Percentiles rank a stretch among this genome's conserved stretches.
These are phyloP conservation scores for Xylaria arbuscula DNA, from an alignment of 2,329 filamentous ascomycete species.

Conservation along the genomic window DNA sequence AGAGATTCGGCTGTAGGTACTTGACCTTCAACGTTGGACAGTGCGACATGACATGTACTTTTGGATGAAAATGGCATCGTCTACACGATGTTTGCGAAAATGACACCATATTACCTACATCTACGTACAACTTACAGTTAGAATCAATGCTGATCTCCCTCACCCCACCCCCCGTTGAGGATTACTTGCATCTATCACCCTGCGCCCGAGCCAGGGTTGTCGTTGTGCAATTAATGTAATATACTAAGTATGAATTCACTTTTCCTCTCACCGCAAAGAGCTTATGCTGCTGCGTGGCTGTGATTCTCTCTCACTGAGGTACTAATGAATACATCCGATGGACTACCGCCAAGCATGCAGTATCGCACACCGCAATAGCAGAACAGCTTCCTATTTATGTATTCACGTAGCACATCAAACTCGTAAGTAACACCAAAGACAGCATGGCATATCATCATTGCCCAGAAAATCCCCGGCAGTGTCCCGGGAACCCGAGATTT, in stretches of 20 bases:
- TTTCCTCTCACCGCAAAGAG: slow-evolving; percentile 17
- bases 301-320: not conserved
- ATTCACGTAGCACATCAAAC: not conserved
- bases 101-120: slow-evolving; percentile 14
- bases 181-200: slow-evolving; percentile 19
- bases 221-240: slow-evolving; percentile 7
- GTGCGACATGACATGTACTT: not conserved
- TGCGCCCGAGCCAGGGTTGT: slow-evolving; percentile 10
- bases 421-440: slow-evolving; percentile 3
- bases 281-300: too few relatives aligned
- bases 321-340: not conserved
- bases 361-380: not conserved
- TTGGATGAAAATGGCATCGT: slow-evolving; percentile 13
- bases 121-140: too few relatives aligned
- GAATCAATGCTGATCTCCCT: slow-evolving; percentile 21
- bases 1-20: not conserved
- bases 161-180: slow-evolving; percentile 17
- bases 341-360: not conserved
- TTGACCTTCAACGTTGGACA: not conserved
- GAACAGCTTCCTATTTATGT: not conserved
- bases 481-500: slow-evolving; percentile 8
- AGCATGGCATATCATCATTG: not conserved
- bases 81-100: slow-evolving; percentile 17
- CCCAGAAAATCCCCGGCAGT: not conserved
- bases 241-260: not conserved